Conservation (phyloP, 306 rosid species). For the Cajanus cajan region DNA sequence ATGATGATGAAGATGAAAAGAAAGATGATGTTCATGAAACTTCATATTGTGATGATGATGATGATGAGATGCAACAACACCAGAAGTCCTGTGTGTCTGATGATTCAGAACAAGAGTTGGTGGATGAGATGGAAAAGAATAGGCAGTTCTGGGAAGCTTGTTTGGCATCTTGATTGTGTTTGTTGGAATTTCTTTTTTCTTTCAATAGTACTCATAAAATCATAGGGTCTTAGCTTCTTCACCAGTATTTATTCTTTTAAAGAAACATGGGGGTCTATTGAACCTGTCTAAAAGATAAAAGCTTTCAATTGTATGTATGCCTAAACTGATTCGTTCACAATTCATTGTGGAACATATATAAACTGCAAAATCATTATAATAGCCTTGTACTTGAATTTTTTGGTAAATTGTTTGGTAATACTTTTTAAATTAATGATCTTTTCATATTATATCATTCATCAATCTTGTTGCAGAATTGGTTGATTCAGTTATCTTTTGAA, state of each 20-base stretch:
- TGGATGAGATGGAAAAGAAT: slow-evolving; percentile 82
- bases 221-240: background rate
- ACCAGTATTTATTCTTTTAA: background rate
- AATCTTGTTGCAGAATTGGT: background rate
- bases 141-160: slow-evolving; percentile 91
- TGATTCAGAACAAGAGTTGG: slow-evolving; percentile 52
- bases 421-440: background rate
- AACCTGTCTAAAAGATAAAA: background rate
- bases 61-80: slow-evolving; percentile 31
- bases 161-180: slow-evolving; percentile 60
- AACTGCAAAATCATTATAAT: background rate
- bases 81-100: slow-evolving; percentile 53
- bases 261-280: background rate
- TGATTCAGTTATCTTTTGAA: background rate
- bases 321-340: slow-evolving; percentile 13
- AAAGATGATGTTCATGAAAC: slow-evolving; percentile 21
- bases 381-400: background rate
- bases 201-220: background rate
- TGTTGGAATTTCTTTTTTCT: background rate
- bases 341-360: too few species aligned
- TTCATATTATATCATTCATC: background rate
- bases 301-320: slow-evolving; percentile 37
- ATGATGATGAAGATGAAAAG: slow-evolving; percentile 21
- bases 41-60: slow-evolving; percentile 35
- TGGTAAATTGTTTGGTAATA: background rate